These are phyloP conservation scores for Vitellaria paradoxa DNA, from an alignment of 179 eudicot genomes.

Conservation along the genomic window DNA sequence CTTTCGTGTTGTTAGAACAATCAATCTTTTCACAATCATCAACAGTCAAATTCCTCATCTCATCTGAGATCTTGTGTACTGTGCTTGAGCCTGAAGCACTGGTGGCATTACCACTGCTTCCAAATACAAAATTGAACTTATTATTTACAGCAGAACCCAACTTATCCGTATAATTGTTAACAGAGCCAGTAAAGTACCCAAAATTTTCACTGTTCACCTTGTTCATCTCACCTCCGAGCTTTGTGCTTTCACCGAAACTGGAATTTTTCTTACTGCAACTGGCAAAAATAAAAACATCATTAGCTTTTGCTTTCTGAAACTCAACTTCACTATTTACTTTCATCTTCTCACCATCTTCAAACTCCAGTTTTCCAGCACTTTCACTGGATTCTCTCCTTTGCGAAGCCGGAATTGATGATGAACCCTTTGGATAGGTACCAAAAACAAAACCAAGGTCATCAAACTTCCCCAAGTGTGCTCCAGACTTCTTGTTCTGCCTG, in stretches of 20 bases:
- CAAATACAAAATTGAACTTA: slow-evolving; percentile 15
- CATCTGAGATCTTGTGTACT: slow-evolving; percentile 45
- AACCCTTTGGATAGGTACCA: slow-evolving; percentile 13
- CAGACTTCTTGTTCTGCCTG: slow-evolving; percentile 12
- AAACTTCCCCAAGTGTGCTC: slow-evolving; percentile 7
- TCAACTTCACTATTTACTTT: slow-evolving; percentile 10
- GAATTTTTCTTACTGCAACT: slow-evolving; percentile 12
- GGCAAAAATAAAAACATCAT: slow-evolving; percentile 28
- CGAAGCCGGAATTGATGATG: slow-evolving; percentile 11
- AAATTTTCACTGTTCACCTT: slow-evolving; percentile 16
- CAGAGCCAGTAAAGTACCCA: slow-evolving; percentile 17
- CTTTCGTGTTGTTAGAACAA: slow-evolving; percentile 14
- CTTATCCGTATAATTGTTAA: slow-evolving; percentile 12
- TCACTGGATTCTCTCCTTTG: slow-evolving; percentile 1
- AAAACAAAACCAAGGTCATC: slow-evolving; percentile 13
- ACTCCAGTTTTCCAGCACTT: background rate
- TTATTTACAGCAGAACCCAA: slow-evolving; percentile 15
- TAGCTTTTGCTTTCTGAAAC: slow-evolving; percentile 15
- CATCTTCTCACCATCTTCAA: slow-evolving; percentile 13
- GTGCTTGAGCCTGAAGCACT: slow-evolving; percentile 15
- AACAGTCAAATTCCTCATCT: slow-evolving; percentile 52
- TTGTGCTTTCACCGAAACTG: slow-evolving; percentile 6
- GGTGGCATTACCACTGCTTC: slow-evolving; percentile 14
- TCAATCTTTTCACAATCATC: slow-evolving; percentile 30
- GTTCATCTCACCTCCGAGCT: slow-evolving; percentile 17